Evolutionary conservation across 208 protist genomes (phyloP), one percentile per base, ranked within the genome.

Genomic region (Acanthamoeba royreba): DNA sequence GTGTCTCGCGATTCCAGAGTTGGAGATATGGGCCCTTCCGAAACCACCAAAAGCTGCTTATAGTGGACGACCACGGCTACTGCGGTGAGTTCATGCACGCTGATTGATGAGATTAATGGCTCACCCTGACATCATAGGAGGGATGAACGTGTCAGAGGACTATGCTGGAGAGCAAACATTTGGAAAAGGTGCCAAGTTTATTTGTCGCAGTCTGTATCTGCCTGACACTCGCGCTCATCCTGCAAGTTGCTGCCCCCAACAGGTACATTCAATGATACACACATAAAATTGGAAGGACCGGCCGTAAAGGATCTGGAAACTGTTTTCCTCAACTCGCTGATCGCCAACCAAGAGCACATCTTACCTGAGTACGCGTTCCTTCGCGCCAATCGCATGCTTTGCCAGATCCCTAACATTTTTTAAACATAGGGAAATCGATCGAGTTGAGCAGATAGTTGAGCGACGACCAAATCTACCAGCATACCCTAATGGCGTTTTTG

Each of bases 1-100:
- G 81, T 8, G 81, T 89, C 11, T 55, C 81, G 5, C 81, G 55
- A n/a, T 89, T 4, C 7, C 81, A 66, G 35, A 89, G 81, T 28
- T 89, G 81, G 81, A 43, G 81, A 13, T 42, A 89, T 35, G 81
- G 81, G 47, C 49, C 58, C 66, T 93, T 88, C 40, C 77, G 95
- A 33, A 95, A 96, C 52, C 95, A 96, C 35, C 90, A 93, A 55
- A 96, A 96, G 63, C 86, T 96, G 15, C 66, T 96, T 4, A 88
- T 96, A 1, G 83, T 95, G 4, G 95, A 96, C 52, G 77, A 94
- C 22, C 63, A 77, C 49, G 95, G 88, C 13, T 96, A 94, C 87
- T 95, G 93, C 79, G 95, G 95, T 93, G 86, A 77, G 38, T 89
- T 93, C 74, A 92, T n/a, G n/a, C n/a, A n/a, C n/a, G n/a, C n/a